Conservation (phyloP, 2,329 filamentous ascomycete species). For the Alternaria consortialis region DNA sequence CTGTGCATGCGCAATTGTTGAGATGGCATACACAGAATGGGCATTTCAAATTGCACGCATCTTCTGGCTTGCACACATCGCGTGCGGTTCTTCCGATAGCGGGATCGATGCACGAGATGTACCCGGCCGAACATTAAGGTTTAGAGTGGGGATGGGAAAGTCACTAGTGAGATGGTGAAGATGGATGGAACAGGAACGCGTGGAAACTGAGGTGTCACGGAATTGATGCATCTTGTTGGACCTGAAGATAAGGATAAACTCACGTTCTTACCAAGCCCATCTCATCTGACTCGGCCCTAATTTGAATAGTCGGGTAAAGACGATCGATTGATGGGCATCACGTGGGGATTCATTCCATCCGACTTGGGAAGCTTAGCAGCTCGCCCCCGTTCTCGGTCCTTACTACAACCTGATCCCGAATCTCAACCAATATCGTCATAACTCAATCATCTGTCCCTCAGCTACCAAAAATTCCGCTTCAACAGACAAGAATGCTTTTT, state of each 20-base stretch:
- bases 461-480: not conserved
- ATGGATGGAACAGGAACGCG: not conserved
- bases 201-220: not conserved
- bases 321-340: not conserved
- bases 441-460: not conserved
- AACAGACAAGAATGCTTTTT: not conserved
- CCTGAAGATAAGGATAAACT: not conserved
- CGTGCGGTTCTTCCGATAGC: not conserved
- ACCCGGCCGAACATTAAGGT: not conserved
- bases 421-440: not conserved
- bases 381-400: too few species aligned
- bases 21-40: not conserved
- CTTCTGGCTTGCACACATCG: not conserved
- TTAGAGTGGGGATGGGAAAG: slow-evolving; percentile 1
- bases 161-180: not conserved
- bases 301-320: not conserved
- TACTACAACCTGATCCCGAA: not conserved
- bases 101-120: not conserved
- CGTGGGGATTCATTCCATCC: not conserved
- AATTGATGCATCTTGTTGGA: not conserved
- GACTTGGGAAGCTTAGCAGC: not conserved
- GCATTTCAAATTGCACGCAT: not conserved
- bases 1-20: not conserved
- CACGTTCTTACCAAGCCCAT: too few species aligned
- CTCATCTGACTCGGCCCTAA: not conserved